Conservation (phyloP, 768 basidiomycete genomes). For the Mycena galericulata region DNA sequence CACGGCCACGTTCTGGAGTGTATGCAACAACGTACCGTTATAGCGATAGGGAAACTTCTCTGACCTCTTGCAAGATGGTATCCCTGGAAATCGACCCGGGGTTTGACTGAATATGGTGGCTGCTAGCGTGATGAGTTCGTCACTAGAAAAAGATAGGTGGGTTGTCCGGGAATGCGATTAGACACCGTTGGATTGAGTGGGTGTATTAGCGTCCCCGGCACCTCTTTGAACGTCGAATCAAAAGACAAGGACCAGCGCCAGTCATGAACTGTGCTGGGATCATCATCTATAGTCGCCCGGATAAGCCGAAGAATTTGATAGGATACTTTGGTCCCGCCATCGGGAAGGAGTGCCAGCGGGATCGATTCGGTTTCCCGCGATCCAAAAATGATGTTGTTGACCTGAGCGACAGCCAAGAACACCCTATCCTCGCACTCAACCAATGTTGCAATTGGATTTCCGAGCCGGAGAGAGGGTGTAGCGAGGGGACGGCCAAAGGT, state of each 20-base stretch:
- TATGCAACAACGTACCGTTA: background rate
- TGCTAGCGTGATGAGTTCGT: background rate
- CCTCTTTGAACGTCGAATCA: background rate
- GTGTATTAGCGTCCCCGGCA: background rate
- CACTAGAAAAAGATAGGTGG: background rate
- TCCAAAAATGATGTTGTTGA: background rate
- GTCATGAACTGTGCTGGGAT: background rate
- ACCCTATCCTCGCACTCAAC: background rate
- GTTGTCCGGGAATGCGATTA: background rate
- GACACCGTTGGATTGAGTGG: background rate
- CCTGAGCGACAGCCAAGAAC: background rate
- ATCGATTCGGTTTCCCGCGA: background rate
- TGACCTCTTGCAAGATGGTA: background rate
- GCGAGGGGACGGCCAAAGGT: background rate
- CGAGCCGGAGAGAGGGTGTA: background rate
- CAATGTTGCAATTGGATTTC: background rate
- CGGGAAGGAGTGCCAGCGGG: background rate
- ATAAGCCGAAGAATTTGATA: slow-evolving; percentile 1
- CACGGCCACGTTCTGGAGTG: no score
- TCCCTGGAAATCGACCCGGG: no score
- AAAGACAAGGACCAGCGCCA: background rate
- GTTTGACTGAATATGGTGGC: background rate
- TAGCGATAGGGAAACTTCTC: background rate
- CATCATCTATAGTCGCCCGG: background rate
- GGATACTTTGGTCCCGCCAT: background rate